phyloP scores from a whole-genome alignment of 192 early-diverging fungal genomes.

The Gryganskiella cystojenkinii region DNA sequence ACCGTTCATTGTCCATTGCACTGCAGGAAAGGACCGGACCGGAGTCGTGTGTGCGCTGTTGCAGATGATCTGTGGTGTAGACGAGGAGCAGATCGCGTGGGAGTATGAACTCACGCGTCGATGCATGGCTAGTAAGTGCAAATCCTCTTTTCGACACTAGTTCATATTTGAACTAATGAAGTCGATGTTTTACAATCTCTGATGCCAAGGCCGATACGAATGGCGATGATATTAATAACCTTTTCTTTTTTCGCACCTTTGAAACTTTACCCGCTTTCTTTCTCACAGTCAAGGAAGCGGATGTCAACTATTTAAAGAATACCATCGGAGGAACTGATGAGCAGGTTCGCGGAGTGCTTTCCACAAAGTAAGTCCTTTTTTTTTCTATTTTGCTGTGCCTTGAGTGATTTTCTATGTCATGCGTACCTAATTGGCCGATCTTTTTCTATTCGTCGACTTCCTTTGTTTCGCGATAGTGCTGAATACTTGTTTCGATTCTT shows the following conservation, averaged over 20 bases:
- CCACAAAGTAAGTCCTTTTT: conserved; percentile 27
- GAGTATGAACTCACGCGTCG: conserved; percentile 69
- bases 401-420: not conserved
- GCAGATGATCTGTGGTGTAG: conserved; percentile 69
- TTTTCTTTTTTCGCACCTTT: not conserved
- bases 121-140: conserved; percentile 51
- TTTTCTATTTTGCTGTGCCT: not conserved
- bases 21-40: conserved; percentile 78
- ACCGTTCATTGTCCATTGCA: conserved; percentile 75
- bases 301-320: conserved; percentile 42
- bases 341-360: conserved; percentile 39
- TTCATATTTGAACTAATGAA: not conserved
- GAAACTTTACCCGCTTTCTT: not conserved
- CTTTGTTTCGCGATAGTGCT: conserved; percentile 32
- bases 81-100: conserved; percentile 72
- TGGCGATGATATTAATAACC: not conserved
- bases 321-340: conserved; percentile 35
- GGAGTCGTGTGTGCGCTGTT: conserved; percentile 70
- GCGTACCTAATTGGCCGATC: too few relatives aligned
- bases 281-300: conserved; percentile 39
- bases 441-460: not conserved
- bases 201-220: not conserved
- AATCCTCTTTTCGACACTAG: not conserved
- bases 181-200: not conserved
- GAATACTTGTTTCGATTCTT: conserved; percentile 47